Evolutionary conservation across 345 rosid species (phyloP).

Genomic region (Salix caprea): DNA sequence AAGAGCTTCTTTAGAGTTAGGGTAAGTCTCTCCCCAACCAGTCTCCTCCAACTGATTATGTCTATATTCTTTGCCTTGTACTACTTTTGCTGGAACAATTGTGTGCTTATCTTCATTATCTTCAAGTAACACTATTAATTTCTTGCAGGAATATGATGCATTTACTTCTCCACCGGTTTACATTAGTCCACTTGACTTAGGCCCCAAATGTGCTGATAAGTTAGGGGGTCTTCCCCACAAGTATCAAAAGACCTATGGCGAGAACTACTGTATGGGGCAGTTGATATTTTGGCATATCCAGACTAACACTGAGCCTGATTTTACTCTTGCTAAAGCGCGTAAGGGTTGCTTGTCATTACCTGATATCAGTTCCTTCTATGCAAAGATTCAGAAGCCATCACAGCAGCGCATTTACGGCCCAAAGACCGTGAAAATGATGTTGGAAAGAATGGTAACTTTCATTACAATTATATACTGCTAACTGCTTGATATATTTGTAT

Average conservation of each 20-base stretch:
- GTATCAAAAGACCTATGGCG: conserved; percentile 83
- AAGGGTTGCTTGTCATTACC: conserved; percentile 93
- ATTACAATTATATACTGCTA: too few relatives aligned
- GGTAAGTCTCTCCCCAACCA: conserved; percentile 38
- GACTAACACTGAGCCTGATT: conserved; percentile 76
- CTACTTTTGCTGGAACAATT: not conserved
- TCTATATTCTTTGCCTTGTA: not conserved
- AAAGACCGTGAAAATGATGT: conserved; percentile 59
- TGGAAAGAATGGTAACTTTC: conserved; percentile 74
- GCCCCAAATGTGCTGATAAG: conserved; percentile 76
- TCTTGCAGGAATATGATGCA: conserved; percentile 62
- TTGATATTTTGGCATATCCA: conserved; percentile 93
- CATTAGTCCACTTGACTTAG: conserved; percentile 90
- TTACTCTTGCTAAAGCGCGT: conserved; percentile 57
- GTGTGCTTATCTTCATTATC: not conserved
- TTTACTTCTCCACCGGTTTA: conserved; percentile 81
- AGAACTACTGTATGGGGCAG: conserved; percentile 94
- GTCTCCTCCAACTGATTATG: not conserved
- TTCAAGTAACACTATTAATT: conserved; percentile 6
- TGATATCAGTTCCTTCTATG: conserved; percentile 77
- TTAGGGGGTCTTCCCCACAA: conserved; percentile 65
- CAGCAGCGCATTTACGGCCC: conserved; percentile 85
- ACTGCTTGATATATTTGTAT: not conserved
- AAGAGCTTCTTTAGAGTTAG: conserved; percentile 73
- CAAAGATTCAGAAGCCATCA: conserved; percentile 76